These are phyloP conservation scores for Phaseolus lunatus DNA, from an alignment of 306 rosid species.

Conservation along the genomic window DNA sequence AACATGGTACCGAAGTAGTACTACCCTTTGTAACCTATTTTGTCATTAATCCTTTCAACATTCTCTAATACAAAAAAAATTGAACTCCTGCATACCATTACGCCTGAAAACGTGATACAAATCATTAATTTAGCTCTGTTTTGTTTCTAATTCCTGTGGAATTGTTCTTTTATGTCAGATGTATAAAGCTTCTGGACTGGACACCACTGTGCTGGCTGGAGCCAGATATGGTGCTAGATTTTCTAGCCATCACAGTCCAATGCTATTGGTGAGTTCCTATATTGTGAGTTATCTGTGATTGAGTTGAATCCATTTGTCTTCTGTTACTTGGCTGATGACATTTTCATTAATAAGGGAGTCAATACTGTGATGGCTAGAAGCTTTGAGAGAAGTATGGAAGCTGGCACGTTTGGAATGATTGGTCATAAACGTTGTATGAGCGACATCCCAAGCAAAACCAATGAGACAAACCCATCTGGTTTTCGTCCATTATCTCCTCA, in stretches of 20 bases:
- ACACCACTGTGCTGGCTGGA: conserved; percentile 72
- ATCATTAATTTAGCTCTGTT: neutral
- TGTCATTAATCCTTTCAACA: too few species aligned
- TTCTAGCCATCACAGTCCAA: conserved; percentile 82
- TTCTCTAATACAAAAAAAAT: neutral
- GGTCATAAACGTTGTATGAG: conserved; percentile 73
- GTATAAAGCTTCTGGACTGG: conserved; percentile 69
- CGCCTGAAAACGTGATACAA: conserved; percentile 26
- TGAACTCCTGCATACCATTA: neutral
- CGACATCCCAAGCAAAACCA: conserved; percentile 61
- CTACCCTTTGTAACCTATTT: too few species aligned
- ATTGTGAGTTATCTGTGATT: conserved; percentile 10
- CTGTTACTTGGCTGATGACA: conserved; percentile 11
- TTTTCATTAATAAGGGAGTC: conserved; percentile 63
- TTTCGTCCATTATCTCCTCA: conserved; percentile 63
- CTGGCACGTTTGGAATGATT: conserved; percentile 68
- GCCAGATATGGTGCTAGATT: conserved; percentile 72
- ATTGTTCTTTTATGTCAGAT: conserved; percentile 59
- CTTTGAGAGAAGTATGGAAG: conserved; percentile 73
- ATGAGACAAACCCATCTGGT: conserved; percentile 57
- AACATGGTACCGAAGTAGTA: too few species aligned
- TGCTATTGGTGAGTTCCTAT: conserved; percentile 72
- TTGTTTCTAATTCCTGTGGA: conserved; percentile 30
- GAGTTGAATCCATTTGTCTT: conserved; percentile 33
- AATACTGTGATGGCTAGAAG: conserved; percentile 81